Evolutionary conservation across 2,329 filamentous ascomycete species (phyloP).

Genomic region (Botryosphaeria dothidea): DNA sequence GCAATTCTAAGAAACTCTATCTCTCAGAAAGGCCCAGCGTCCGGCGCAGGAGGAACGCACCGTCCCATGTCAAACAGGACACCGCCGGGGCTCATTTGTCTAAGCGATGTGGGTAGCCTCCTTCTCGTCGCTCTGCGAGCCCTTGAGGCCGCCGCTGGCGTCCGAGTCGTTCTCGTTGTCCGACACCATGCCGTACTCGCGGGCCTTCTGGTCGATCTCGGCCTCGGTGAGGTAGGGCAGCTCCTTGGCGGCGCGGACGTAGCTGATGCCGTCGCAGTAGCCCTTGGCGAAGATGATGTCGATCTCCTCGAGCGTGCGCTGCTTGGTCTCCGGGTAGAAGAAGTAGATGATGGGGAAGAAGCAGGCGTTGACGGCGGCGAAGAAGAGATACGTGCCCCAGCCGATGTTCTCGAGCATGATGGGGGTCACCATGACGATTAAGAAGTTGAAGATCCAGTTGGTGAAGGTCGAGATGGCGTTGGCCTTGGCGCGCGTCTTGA

Average conservation of each 20-base stretch:
- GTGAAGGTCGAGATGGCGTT: conserved; percentile 56
- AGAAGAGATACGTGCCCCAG: conserved; percentile 25
- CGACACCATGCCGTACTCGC: conserved; percentile 35
- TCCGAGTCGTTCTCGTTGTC: conserved; percentile 20
- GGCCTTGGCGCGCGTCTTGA: conserved; percentile 57
- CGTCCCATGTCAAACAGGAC: not conserved
- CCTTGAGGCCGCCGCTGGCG: conserved; percentile 6
- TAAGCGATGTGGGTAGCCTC: not conserved
- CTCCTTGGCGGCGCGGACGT: conserved; percentile 59
- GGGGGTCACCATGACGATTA: conserved; percentile 43
- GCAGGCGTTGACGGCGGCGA: conserved; percentile 23
- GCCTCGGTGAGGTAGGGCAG: conserved; percentile 55
- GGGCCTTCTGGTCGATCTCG: conserved; percentile 54
- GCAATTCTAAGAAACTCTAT: not conserved
- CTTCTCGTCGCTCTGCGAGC: conserved; percentile 4
- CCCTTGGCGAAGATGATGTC: conserved; percentile 52
- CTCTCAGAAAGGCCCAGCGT: not conserved
- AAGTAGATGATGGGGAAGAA: conserved; percentile 48
- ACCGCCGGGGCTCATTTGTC: not conserved
- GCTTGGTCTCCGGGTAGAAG: conserved; percentile 56
- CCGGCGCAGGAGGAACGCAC: not conserved
- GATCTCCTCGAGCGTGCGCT: conserved; percentile 54
- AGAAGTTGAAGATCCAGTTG: conserved; percentile 47
- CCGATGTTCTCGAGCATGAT: conserved; percentile 37
- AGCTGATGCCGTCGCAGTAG: conserved; percentile 59